Evolutionary conservation across 345 rosid species (phyloP), one percentile per base, ranked within the genome.

Genomic region (Rhizophora mangle): DNA sequence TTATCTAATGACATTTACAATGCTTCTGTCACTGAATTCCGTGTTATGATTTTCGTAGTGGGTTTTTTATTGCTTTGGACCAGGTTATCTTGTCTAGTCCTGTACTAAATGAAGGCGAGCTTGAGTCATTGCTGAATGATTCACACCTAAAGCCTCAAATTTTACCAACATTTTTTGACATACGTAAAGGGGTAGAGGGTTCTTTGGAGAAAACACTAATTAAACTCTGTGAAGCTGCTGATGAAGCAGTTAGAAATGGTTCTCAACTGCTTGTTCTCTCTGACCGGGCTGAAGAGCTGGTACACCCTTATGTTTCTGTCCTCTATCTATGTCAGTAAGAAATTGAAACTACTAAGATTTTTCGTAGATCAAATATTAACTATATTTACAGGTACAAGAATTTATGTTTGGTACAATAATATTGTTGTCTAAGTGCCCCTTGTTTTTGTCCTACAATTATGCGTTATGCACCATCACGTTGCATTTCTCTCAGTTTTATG

Each of bases 191-290:
- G 34, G 73, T 92, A 76, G 99, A 95, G 74, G 93, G 97, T 68
- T 92, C 99, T 64, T 76, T 95, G 84, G 92, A 89, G 72, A 87
- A 75, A 84, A 83, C 83, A 74, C 79, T 95, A 4, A 39, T 72
- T 69, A 72, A 60, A 71, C 96, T 95, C 56, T 95, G 99, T 83
- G 99, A 90, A 75, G 92, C 89, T 74, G 97, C 99, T 73, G 99
- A 89, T 85, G 99, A 89, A 62, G 99, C 97, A 65, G 99, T 95
- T 86, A 83, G 92, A 68, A 91, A 84, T 83, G 99, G 99, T 75
- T 89, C 96, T 47, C 93, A 95, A 77, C 84, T 95, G 30, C 97
- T 95, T 80, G 82, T 95, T 78, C 92, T 95, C 26, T 95, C 96
- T 62, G 97, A 95, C 74, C 85, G 96, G 31, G 60, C 89, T 67